Percentiles rank a stretch among this genome's conserved stretches.
Conservation (phyloP, 2,329 filamentous ascomycete species). For the Colletotrichum truncatum region DNA sequence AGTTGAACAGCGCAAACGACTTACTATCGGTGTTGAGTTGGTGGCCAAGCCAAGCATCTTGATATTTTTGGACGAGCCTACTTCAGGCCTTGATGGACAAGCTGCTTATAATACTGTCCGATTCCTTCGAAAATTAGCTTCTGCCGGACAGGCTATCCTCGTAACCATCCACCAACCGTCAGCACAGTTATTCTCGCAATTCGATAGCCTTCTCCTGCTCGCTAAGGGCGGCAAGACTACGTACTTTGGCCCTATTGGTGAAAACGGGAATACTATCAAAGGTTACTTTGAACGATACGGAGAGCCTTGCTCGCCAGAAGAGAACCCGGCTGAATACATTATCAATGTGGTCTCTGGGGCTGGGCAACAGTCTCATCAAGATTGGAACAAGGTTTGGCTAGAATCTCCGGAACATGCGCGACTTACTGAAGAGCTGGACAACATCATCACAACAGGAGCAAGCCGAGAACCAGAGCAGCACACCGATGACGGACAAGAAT, state of each 20-base stretch:
- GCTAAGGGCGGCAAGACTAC: conserved; percentile 72
- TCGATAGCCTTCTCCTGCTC: conserved; percentile 72
- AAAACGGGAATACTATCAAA: conserved; percentile 61
- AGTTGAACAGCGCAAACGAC: conserved; percentile 62
- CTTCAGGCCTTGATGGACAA: conserved; percentile 73
- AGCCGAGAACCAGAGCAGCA: conserved; percentile 50
- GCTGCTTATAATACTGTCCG: conserved; percentile 73
- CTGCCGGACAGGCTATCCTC: conserved; percentile 72
- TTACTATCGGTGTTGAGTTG: conserved; percentile 70
- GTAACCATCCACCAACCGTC: conserved; percentile 79
- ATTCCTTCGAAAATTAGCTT: conserved; percentile 73
- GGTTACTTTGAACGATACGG: conserved; percentile 75
- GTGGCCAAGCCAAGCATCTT: conserved; percentile 68
- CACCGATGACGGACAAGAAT: conserved; percentile 69
- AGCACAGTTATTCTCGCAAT: conserved; percentile 71
- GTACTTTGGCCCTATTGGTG: conserved; percentile 74
- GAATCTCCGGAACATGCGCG: conserved; percentile 67
- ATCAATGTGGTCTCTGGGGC: conserved; percentile 70
- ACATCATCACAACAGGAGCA: conserved; percentile 67
- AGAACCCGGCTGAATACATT: conserved; percentile 84
- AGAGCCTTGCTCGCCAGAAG: conserved; percentile 66
- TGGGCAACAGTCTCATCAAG: conserved; percentile 55
- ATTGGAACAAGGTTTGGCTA: conserved; percentile 78
- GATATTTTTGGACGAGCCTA: conserved; percentile 71
- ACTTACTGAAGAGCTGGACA: conserved; percentile 69